A percentile compares a stretch with the other conserved stretches of the same genome.
Conservation (phyloP, 345 rosid species). For the Trapa incisa region DNA sequence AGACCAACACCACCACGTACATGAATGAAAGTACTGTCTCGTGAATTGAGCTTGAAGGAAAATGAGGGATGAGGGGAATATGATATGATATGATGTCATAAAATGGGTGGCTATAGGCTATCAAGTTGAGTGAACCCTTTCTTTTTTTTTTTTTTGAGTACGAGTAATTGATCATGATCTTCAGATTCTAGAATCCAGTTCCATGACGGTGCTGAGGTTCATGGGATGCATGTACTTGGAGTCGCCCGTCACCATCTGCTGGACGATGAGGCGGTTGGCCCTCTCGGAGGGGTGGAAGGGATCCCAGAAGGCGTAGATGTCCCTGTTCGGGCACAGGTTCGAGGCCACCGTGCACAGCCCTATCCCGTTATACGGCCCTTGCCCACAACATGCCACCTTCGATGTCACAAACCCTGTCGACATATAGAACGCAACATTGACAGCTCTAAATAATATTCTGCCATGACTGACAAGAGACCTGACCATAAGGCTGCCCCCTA, state of each 20-base stretch:
- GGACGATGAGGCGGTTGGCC: conserved; percentile 53
- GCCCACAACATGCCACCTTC: conserved; percentile 83
- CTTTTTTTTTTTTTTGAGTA: too few species aligned
- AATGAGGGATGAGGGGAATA: too few species aligned
- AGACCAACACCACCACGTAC: too few species aligned
- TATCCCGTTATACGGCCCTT: conserved; percentile 78
- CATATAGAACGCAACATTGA: not conserved
- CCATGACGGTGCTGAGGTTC: conserved; percentile 78
- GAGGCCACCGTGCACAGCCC: conserved; percentile 66
- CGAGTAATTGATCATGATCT: too few species aligned
- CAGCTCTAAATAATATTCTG: too few species aligned
- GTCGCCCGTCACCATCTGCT: conserved; percentile 35
- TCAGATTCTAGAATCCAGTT: conserved; percentile 28
- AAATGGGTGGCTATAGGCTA: too few species aligned
- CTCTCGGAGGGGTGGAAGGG: conserved; percentile 73
- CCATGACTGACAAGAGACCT: too few species aligned
- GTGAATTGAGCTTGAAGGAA: too few species aligned
- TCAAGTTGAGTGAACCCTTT: too few species aligned
- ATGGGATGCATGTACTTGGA: conserved; percentile 58
- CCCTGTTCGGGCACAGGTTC: conserved; percentile 62
- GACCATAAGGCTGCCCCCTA: too few species aligned
- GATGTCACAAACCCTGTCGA: conserved; percentile 61
- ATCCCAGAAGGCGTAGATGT: conserved; percentile 73
- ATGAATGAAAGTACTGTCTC: too few species aligned
- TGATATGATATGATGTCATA: too few species aligned